Conservation (phyloP, 164 flowering plant species). For the Aristolochia californica region DNA sequence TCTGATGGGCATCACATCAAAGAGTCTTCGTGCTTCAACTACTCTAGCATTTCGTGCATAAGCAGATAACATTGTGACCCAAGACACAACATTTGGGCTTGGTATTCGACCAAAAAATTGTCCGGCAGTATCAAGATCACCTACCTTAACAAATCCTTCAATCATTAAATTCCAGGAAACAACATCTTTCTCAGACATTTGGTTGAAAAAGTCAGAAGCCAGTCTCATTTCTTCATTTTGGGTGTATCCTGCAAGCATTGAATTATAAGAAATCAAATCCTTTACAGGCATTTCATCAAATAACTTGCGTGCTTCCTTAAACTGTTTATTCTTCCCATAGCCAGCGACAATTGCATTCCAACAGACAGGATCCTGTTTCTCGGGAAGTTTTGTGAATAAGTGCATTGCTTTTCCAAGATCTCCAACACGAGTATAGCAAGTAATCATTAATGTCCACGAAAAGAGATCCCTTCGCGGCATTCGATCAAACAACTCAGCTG, state of each 20-base stretch:
- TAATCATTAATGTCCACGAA: slow-evolving; percentile 16
- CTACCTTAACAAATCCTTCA: slow-evolving; percentile 10
- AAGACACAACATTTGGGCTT: slow-evolving; percentile 10
- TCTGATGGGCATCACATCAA: slow-evolving; percentile 10
- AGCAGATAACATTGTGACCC: slow-evolving; percentile 16
- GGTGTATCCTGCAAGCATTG: slow-evolving; percentile 14
- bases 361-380: slow-evolving; percentile 8
- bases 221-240: slow-evolving; percentile 10
- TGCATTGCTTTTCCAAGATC: slow-evolving; percentile 11
- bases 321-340: slow-evolving; percentile 8
- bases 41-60: slow-evolving; percentile 9
- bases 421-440: slow-evolving; percentile 11
- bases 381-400: slow-evolving; percentile 12
- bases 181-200: slow-evolving; percentile 10
- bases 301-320: slow-evolving; percentile 6
- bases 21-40: slow-evolving; percentile 3
- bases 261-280: slow-evolving; percentile 11
- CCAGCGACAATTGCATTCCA: slow-evolving; percentile 15
- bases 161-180: slow-evolving; percentile 17
- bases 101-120: slow-evolving; percentile 6
- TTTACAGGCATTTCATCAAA: slow-evolving; percentile 10
- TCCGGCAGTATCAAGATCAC: slow-evolving; percentile 11
- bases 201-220: slow-evolving; percentile 9
- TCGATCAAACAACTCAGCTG: slow-evolving; percentile 9
- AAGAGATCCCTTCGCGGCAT: slow-evolving; percentile 11